Base-by-base conservation (phyloP, 306 rosid species). In the Ormosia semicastrata region DNA sequence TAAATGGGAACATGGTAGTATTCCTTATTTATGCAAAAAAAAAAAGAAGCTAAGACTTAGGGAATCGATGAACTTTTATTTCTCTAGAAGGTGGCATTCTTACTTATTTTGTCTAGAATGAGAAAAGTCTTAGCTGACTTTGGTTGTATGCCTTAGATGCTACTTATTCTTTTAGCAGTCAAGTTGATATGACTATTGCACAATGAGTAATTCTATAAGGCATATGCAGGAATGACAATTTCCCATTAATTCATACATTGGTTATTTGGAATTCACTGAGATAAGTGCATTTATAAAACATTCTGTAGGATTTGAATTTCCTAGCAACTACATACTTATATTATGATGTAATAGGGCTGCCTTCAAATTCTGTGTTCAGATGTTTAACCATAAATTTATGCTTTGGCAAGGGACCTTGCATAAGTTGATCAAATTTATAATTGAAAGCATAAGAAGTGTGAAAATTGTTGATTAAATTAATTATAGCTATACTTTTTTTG, bases 181-280 rank as follows among this genome's bases (percentile, higher is more conserved):
- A 56, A 56, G 59, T 60, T 74, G 65, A 62, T 52, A 30, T 76
- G 57, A 29, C 47, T 67, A 7, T 86, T 67, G 75, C 77, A 50
- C 66, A 46, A 8, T 81, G 78, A 53, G 53, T 57, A 63, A 34
- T 78, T 68, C 70, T 75, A 8, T 40, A 57, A 58, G 49, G 66
- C 73, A 72, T 13, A 46, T 46, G 43, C 2, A 29, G 47, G 74
- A 71, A 66, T 79, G 53, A 56, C 40, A 74, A 57, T 53, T 44
- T 66, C 18, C 75, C 6, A 78, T 37, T 29, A 46, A 29, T 66
- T 67, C 79, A 40, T 73, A 52, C 24, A 32, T 52, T 59, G 17
- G 36, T 66, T 78, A 24, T 66, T n/a, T 81, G 46, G 59, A 64
- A 69, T 72, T 62, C 77, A 77, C 49, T 62, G 30, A 53, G 33